These are phyloP conservation scores for Mycena crocata DNA, from an alignment of 768 basidiomycete genomes.

Conservation along the genomic window DNA sequence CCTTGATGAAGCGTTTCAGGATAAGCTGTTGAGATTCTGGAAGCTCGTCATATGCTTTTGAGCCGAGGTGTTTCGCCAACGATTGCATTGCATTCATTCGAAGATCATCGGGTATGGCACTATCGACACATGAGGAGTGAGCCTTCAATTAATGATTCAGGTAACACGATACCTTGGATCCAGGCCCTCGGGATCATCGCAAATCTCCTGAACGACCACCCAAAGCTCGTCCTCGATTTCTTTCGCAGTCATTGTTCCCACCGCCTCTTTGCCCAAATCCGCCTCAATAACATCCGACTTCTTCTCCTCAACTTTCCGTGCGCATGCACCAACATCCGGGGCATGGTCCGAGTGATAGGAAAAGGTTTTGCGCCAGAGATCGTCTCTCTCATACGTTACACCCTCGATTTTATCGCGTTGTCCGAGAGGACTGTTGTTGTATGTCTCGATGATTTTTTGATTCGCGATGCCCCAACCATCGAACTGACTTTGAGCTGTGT, in stretches of 20 bases:
- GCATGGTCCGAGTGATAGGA: no score
- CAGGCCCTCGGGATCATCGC: not conserved
- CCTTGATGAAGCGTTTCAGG: no score
- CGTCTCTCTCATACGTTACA: no score
- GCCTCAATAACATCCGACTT: not conserved
- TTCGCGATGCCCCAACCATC: constrained; percentile 26
- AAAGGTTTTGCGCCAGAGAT: no score
- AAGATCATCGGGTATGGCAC: not conserved
- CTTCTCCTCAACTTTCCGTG: not conserved
- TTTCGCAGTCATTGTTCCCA: not conserved
- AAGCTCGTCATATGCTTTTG: not conserved
- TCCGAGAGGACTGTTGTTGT: no score
- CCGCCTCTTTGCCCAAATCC: not conserved
- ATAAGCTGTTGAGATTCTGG: not conserved
- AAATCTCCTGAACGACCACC: not conserved
- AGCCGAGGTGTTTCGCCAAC: not conserved
- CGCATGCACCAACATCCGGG: constrained; percentile 24
- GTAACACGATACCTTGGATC: constrained; percentile 23
- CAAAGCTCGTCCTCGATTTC: not conserved
- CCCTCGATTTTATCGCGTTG: no score
- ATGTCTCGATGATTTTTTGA: no score
- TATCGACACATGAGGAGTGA: not conserved
- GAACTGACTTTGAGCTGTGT: constrained; percentile 37
- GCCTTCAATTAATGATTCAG: not conserved
- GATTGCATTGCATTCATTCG: not conserved